These are phyloP conservation scores for Hymenoscyphus scutula DNA, from an alignment of 2,329 filamentous ascomycete species.

Conservation along the genomic window DNA sequence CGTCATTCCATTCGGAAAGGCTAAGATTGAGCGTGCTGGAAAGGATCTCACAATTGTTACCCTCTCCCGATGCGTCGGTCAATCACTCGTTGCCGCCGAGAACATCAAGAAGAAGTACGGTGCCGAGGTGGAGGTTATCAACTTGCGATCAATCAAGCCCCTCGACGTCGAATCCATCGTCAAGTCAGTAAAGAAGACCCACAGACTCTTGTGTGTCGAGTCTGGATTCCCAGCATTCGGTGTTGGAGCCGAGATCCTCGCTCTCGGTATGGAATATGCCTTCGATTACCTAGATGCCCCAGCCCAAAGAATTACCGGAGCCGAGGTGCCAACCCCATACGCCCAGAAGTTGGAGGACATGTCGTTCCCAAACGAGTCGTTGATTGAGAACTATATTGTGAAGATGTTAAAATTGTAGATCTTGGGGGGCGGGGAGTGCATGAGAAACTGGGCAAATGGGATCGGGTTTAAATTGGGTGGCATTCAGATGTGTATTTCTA, in stretches of 20 bases:
- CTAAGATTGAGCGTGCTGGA: slow-evolving; percentile 95
- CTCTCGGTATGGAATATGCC: slow-evolving; percentile 92
- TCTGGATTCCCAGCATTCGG: slow-evolving; percentile 96
- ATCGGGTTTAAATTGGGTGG: slow-evolving; percentile 3
- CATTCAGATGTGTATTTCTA: slow-evolving; percentile 24
- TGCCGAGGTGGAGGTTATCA: slow-evolving; percentile 93
- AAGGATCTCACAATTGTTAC: slow-evolving; percentile 96
- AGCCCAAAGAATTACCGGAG: slow-evolving; percentile 89
- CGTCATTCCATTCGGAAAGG: slow-evolving; percentile 95
- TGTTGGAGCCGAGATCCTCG: slow-evolving; percentile 88
- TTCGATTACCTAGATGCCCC: slow-evolving; percentile 97
- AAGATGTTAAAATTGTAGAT: slow-evolving; percentile 80
- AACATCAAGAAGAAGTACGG: slow-evolving; percentile 95
- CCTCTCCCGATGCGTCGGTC: slow-evolving; percentile 91
- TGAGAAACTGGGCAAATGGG: neutral
- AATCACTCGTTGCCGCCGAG: slow-evolving; percentile 84
- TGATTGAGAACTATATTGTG: slow-evolving; percentile 84
- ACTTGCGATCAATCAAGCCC: slow-evolving; percentile 95
- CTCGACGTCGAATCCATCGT: slow-evolving; percentile 93
- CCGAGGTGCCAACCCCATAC: slow-evolving; percentile 96
- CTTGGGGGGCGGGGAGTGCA: too few relatives aligned
- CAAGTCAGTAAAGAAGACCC: slow-evolving; percentile 98
- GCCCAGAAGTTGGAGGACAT: slow-evolving; percentile 90
- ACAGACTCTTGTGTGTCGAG: slow-evolving; percentile 85
- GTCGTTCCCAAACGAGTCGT: slow-evolving; percentile 85